Base-by-base conservation (phyloP, 345 rosid species). In the Populus nigra region DNA sequence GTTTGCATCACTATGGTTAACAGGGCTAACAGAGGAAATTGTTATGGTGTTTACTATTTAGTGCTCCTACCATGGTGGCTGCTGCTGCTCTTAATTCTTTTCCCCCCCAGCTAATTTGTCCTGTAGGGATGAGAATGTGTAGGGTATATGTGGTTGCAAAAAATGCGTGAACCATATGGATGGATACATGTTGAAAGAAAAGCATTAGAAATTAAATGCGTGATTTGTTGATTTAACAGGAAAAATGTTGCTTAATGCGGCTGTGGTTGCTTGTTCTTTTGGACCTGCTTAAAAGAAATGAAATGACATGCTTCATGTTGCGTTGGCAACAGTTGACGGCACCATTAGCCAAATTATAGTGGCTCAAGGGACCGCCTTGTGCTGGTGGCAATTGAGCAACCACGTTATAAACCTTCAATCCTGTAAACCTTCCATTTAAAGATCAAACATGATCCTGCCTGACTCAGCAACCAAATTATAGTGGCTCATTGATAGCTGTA, bases 391-490 rank as follows among this genome's bases (percentile, higher is more conserved):
- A 66, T 11, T 9, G 22, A 45, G 25, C 45, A 38, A 11, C 25
- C 47, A 7, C 41, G 39, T 18, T 36, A n/a, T 31, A 18, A 18
- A 68, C 15, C 23, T 39, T 36, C 71, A n/a, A 38, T 68, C 15
- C 39, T 18, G 59, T 4, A 68, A 22, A 68, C 8, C 17, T 61
- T 73, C 23, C 20, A 6, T 22, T 20, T 47, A 20, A 4, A 43
- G 36, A 15, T 62, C 4, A 75, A 29, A 65, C 62, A 22, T 18
- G 36, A 65, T 65, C 36, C 27, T 45, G 39, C 61, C 23, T 36
- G 74, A 73, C 41, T 74, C 69, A 43, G 77, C 69, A 61, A 8
- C 50, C 77, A 20, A 75, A 75, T 20, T 8, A 33, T 75, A 41
- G 47, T 29, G 27, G 71, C 53, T 47, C 61, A 1, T 10, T 67